phyloP scores from a whole-genome alignment of 768 basidiomycete genomes.

The Leucocoprinus sp. region DNA sequence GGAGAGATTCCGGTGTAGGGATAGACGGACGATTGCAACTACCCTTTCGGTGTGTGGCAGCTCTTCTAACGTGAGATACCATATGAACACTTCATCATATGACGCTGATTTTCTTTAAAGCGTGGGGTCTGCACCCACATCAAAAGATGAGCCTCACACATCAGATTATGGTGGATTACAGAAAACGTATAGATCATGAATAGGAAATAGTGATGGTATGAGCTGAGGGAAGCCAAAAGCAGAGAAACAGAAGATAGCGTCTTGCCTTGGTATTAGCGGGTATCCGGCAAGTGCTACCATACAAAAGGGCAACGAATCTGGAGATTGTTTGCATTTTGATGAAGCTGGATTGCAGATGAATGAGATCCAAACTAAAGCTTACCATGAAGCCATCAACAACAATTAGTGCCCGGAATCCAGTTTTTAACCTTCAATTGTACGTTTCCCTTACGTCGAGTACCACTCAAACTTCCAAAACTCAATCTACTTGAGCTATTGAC shows the following conservation, averaged over 20 bases:
- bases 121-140: no score
- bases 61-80: not conserved
- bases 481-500: slow-evolving; percentile 87
- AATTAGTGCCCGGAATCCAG: slow-evolving; percentile 59
- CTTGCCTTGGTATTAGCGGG: slow-evolving; percentile 10
- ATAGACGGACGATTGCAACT: not conserved
- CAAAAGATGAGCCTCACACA: not conserved
- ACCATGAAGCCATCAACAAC: slow-evolving; percentile 32
- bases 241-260: not conserved
- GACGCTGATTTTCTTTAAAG: no score
- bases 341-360: slow-evolving; percentile 4
- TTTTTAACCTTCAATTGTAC: slow-evolving; percentile 52
- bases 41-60: slow-evolving; percentile 3
- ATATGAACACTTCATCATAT: not conserved
- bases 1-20: not conserved
- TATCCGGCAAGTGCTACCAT: slow-evolving; percentile 8
- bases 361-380: not conserved
- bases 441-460: slow-evolving; percentile 50
- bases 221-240: not conserved
- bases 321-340: not conserved
- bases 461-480: slow-evolving; percentile 77
- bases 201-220: not conserved
- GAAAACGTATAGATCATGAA: slow-evolving; percentile 6
- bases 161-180: slow-evolving; percentile 1
- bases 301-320: not conserved